phyloP scores from a whole-genome alignment of 2,329 filamentous ascomycete species.

The Boeremia exigua region DNA sequence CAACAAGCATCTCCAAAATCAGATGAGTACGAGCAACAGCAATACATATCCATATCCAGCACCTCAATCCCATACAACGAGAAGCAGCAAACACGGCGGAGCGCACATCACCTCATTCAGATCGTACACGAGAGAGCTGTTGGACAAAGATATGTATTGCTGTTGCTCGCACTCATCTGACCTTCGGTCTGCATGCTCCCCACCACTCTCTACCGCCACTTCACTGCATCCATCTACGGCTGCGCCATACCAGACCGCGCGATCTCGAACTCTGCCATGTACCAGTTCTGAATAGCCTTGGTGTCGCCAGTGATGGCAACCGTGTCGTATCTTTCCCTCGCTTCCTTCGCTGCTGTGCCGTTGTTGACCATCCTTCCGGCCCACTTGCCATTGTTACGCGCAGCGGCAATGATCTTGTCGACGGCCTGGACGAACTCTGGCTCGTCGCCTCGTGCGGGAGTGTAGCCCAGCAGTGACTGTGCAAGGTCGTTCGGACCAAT shows the following conservation, averaged over 20 bases:
- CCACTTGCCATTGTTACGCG: slow-evolving; percentile 69
- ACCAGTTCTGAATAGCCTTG: slow-evolving; percentile 60
- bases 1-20: no score
- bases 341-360: slow-evolving; percentile 48
- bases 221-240: background rate
- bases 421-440: slow-evolving; percentile 67
- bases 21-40: no score
- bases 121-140: no score
- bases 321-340: slow-evolving; percentile 49
- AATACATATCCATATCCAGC: no score
- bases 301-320: slow-evolving; percentile 56
- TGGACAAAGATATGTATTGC: no score
- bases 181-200: no score
- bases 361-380: slow-evolving; percentile 61
- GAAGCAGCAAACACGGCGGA: no score
- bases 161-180: no score
- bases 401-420: slow-evolving; percentile 56
- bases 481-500: slow-evolving; percentile 72
- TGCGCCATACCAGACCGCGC: slow-evolving; percentile 16
- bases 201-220: no score
- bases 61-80: no score
- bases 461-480: slow-evolving; percentile 61
- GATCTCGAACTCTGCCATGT: slow-evolving; percentile 39
- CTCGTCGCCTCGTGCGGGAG: slow-evolving; percentile 60
- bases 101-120: no score